Evolutionary conservation across 495 filamentous ascomycete genomes (phyloP).

Genomic region (Annulohypoxylon bovei): DNA sequence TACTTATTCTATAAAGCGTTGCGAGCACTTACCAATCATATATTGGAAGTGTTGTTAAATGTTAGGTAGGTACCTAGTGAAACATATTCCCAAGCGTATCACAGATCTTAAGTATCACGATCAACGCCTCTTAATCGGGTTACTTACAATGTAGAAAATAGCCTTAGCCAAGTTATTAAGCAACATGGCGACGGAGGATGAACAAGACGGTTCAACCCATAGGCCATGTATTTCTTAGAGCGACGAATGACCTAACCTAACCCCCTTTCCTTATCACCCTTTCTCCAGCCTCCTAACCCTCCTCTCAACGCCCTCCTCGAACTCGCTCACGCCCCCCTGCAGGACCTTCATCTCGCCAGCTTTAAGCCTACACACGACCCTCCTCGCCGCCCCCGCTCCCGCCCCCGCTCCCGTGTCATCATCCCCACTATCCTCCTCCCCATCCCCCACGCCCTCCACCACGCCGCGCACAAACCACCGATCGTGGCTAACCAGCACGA

Average conservation of each 20-base stretch:
- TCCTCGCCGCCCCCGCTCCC: constrained; percentile 53
- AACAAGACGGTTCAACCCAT: too few species aligned
- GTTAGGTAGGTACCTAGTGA: too few species aligned
- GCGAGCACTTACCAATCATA: too few species aligned
- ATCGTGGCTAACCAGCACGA: constrained; percentile 80
- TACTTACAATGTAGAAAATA: too few species aligned
- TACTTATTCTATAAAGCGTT: too few species aligned
- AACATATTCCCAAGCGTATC: too few species aligned
- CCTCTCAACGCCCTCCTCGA: constrained; percentile 72
- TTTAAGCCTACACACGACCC: constrained; percentile 68
- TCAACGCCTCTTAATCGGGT: too few species aligned
- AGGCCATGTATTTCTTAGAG: too few species aligned
- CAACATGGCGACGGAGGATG: too few species aligned
- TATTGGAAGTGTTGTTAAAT: too few species aligned
- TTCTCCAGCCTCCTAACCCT: constrained; percentile 58
- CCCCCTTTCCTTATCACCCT: neutral
- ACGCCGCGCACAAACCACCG: constrained; percentile 76
- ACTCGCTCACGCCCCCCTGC: constrained; percentile 67
- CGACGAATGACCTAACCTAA: neutral
- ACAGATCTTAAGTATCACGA: too few species aligned
- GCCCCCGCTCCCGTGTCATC: constrained; percentile 57
- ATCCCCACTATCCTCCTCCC: constrained; percentile 57
- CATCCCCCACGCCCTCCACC: constrained; percentile 70
- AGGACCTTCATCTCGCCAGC: constrained; percentile 66
- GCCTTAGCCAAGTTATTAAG: too few species aligned